Evolutionary conservation across 1,284 basidiomycete species (phyloP).

Genomic region (Hypsizygus ulmarius): DNA sequence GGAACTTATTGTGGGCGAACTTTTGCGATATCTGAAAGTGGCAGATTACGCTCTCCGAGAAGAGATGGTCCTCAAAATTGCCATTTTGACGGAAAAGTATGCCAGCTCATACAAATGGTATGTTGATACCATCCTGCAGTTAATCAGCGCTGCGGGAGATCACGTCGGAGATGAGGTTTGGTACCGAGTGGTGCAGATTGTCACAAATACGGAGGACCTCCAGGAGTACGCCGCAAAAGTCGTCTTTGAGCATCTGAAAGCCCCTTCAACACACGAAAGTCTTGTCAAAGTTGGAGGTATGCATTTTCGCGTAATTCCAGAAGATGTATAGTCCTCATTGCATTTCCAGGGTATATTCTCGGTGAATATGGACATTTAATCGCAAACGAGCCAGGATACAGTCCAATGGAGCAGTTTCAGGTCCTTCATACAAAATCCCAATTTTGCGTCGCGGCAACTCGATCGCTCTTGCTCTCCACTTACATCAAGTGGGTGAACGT

Average conservation of each 20-base stretch:
- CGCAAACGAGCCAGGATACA: conserved; percentile 91
- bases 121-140: conserved; percentile 92
- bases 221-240: conserved; percentile 94
- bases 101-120: conserved; percentile 96
- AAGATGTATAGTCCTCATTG: conserved; percentile 11
- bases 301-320: conserved; percentile 17
- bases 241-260: conserved; percentile 88
- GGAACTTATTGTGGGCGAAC: conserved; percentile 91
- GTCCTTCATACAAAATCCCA: conserved; percentile 94
- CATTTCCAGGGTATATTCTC: conserved; percentile 79
- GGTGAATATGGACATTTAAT: conserved; percentile 98
- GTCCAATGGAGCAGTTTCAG: conserved; percentile 94
- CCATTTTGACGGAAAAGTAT: conserved; percentile 97
- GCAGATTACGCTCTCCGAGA: conserved; percentile 96
- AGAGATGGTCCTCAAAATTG: conserved; percentile 99
- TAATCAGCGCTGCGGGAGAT: conserved; percentile 95
- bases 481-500: conserved; percentile 99
- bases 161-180: conserved; percentile 99
- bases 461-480: conserved; percentile 91
- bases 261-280: conserved; percentile 92
- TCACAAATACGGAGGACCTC: conserved; percentile 97
- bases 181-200: conserved; percentile 98
- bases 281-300: conserved; percentile 94
- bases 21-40: conserved; percentile 88
- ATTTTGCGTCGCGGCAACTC: conserved; percentile 89